Conservation (phyloP, 2,329 filamentous ascomycete genomes). For the Stagonosporopsis vannaccii region DNA sequence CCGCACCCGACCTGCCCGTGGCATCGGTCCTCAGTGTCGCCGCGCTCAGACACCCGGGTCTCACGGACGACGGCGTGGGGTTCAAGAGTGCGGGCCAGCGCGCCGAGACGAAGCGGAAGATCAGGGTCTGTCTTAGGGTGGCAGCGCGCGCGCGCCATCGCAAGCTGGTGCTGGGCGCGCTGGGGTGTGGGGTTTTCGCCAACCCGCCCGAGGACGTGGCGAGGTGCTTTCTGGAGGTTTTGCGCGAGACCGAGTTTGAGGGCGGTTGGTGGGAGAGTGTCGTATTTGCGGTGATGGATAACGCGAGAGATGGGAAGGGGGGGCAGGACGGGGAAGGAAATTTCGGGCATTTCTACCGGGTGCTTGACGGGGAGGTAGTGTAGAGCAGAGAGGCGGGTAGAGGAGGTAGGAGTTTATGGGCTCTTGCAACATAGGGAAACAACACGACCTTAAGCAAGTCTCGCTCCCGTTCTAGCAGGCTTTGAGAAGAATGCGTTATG, state of each 20-base stretch:
- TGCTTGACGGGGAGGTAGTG: conserved; percentile 36
- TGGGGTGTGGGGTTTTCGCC: conserved; percentile 72
- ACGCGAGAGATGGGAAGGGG: conserved; percentile 32
- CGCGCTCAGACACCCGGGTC: conserved; percentile 57
- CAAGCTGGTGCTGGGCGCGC: conserved; percentile 69
- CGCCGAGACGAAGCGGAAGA: conserved; percentile 67
- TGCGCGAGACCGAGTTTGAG: conserved; percentile 66
- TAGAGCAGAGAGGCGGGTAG: too few species aligned
- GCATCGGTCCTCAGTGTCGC: conserved; percentile 69
- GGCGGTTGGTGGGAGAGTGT: conserved; percentile 71
- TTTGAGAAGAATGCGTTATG: neutral
- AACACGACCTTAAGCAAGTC: too few species aligned
- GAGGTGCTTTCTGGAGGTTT: conserved; percentile 66
- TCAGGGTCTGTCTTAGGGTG: conserved; percentile 66
- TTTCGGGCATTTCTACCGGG: conserved; percentile 56
- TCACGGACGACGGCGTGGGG: conserved; percentile 22
- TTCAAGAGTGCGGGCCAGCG: conserved; percentile 51
- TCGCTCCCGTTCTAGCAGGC: too few species aligned
- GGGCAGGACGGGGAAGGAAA: conserved; percentile 55
- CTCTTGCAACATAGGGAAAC: too few species aligned
- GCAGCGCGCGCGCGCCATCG: conserved; percentile 65
- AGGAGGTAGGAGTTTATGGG: too few species aligned
- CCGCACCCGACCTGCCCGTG: conserved; percentile 54
- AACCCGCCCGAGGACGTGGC: conserved; percentile 71
- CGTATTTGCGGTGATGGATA: conserved; percentile 68